Conservation (phyloP, 2,329 filamentous ascomycete species). For the Colletotrichum horii region DNA sequence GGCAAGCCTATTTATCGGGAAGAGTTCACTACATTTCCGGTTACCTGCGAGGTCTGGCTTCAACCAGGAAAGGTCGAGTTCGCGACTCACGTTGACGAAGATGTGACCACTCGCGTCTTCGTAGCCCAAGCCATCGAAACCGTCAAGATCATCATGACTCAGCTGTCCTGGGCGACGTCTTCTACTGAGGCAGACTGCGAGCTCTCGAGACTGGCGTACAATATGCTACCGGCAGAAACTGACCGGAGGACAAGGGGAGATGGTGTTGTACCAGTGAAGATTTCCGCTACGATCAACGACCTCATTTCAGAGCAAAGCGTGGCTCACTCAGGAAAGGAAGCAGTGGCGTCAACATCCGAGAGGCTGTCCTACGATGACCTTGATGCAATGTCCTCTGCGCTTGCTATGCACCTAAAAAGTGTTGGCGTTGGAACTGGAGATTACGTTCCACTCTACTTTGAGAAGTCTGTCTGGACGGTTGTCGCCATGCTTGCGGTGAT, state of each 20-base stretch:
- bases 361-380: background rate
- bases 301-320: background rate
- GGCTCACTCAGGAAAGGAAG: background rate
- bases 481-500: constrained; percentile 8
- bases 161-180: background rate
- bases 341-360: background rate
- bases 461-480: constrained; percentile 14
- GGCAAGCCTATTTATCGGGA: constrained; percentile 7
- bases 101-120: background rate
- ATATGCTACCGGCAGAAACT: background rate
- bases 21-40: constrained; percentile 15
- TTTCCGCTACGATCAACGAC: background rate
- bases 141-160: constrained; percentile 1
- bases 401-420: background rate
- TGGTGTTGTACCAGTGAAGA: background rate
- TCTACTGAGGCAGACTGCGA: too few species aligned
- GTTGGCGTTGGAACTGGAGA: background rate
- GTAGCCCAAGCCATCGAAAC: background rate
- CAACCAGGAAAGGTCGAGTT: background rate
- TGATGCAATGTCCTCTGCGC: background rate
- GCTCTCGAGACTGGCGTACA: background rate
- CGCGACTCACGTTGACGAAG: constrained; percentile 14
- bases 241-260: too few species aligned
- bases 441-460: background rate
- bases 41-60: constrained; percentile 12